Evolutionary conservation across 2,329 filamentous ascomycete species (phyloP).

Genomic region (Beauveria medogensis): DNA sequence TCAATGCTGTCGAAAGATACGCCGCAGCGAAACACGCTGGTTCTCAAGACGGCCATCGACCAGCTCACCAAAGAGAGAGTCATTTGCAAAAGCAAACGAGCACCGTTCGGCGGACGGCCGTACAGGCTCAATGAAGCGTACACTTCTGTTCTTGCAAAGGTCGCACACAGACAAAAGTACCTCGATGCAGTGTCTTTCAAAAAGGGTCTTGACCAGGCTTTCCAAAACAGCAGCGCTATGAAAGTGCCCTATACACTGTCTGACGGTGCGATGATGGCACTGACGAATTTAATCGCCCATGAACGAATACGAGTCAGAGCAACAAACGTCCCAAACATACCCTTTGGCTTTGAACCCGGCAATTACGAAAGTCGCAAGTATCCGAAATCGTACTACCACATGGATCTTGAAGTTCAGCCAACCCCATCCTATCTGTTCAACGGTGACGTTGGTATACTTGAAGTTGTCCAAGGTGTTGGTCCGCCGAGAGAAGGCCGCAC

Average conservation of each 20-base stretch:
- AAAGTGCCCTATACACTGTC: constrained; percentile 48
- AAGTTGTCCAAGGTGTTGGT: constrained; percentile 25
- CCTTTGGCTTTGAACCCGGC: constrained; percentile 62
- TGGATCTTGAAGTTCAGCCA: constrained; percentile 51
- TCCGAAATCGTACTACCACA: constrained; percentile 57
- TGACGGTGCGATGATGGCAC: constrained; percentile 59
- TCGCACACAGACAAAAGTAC: constrained; percentile 46
- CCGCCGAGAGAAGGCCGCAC: constrained; percentile 34
- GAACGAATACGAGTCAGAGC: constrained; percentile 47
- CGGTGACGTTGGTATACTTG: constrained; percentile 37
- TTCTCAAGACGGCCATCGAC: constrained; percentile 41
- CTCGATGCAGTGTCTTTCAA: constrained; percentile 54
- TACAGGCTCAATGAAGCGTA: constrained; percentile 57
- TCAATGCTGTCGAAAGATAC: constrained; percentile 36
- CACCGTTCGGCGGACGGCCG: constrained; percentile 49
- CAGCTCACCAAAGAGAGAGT: constrained; percentile 44
- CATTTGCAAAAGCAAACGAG: constrained; percentile 51
- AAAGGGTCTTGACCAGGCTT: constrained; percentile 46
- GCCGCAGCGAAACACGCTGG: constrained; percentile 30
- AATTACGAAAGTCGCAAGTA: constrained; percentile 65
- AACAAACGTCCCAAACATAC: constrained; percentile 50
- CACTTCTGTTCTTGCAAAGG: constrained; percentile 46
- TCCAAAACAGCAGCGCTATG: constrained; percentile 34
- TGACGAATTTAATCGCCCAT: constrained; percentile 56
- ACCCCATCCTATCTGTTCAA: constrained; percentile 56